Conservation (phyloP, 140 eudicot species). For the Oenanthe javanica region DNA sequence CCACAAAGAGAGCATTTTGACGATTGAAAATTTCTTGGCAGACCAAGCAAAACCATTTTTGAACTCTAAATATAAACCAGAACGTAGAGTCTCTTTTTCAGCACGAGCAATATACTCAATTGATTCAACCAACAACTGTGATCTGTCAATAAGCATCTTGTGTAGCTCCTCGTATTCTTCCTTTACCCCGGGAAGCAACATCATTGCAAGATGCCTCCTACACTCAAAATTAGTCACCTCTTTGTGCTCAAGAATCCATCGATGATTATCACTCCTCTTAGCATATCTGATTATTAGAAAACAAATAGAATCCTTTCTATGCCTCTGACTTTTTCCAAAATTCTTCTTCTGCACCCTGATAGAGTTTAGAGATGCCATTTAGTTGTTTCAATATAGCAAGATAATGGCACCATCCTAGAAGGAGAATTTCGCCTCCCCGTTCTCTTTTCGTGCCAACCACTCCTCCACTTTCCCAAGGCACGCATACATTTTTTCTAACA, state of each 20-base stretch:
- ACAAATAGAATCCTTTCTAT: constrained; percentile 27
- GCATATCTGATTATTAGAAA: constrained; percentile 32
- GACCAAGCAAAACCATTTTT: constrained; percentile 53
- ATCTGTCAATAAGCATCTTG: constrained; percentile 59
- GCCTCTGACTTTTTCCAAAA: constrained; percentile 29
- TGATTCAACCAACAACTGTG: constrained; percentile 40
- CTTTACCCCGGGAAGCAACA: constrained; percentile 44
- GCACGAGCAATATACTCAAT: constrained; percentile 43
- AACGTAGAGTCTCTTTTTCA: constrained; percentile 24
- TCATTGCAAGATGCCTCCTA: constrained; percentile 46
- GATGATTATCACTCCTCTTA: constrained; percentile 28
- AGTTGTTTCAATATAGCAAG: constrained; percentile 38
- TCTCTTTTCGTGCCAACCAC: constrained; percentile 19
- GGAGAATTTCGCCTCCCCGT: constrained; percentile 21
- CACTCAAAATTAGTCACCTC: constrained; percentile 40
- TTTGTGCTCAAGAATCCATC: constrained; percentile 43
- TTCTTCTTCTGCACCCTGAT: constrained; percentile 21
- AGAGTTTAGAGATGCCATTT: constrained; percentile 25
- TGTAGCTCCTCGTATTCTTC: constrained; percentile 40
- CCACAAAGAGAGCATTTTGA: constrained; percentile 45
- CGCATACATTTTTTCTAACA: constrained; percentile 37
- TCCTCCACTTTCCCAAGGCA: constrained; percentile 47
- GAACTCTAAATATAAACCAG: constrained; percentile 49
- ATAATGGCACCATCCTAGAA: constrained; percentile 27
- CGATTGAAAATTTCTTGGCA: constrained; percentile 53